Evolutionary conservation across 495 filamentous ascomycete genomes (phyloP).

Genomic region (Trichocladium antarcticum): DNA sequence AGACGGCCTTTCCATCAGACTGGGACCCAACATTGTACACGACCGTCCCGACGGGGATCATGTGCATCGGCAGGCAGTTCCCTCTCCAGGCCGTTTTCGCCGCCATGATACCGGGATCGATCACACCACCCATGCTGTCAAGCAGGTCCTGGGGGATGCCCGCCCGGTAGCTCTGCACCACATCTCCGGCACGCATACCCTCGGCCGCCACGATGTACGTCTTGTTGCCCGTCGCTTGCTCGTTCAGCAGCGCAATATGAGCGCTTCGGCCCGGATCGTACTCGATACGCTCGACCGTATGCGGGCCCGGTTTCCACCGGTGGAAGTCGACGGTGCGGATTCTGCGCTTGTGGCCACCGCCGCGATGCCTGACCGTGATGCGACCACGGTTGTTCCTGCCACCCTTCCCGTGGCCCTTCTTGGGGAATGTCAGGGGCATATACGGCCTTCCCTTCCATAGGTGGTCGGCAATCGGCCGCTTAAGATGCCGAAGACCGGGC

Average conservation of each 20-base stretch:
- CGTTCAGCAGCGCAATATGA: constrained; percentile 78
- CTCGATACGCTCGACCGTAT: constrained; percentile 86
- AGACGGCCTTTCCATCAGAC: constrained; percentile 61
- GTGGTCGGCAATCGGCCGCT: constrained; percentile 87
- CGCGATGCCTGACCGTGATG: constrained; percentile 80
- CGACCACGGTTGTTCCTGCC: constrained; percentile 79
- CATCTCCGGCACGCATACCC: constrained; percentile 83
- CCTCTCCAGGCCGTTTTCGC: constrained; percentile 89
- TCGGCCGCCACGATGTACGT: constrained; percentile 90
- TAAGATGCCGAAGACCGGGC: constrained; percentile 84
- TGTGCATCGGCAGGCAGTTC: constrained; percentile 87
- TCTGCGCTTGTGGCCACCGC: constrained; percentile 80
- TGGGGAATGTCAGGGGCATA: constrained; percentile 71
- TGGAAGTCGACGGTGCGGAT: constrained; percentile 85
- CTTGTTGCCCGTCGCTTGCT: constrained; percentile 54
- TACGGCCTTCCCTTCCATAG: constrained; percentile 86
- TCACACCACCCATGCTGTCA: constrained; percentile 75
- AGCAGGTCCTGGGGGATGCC: constrained; percentile 79
- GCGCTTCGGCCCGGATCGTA: constrained; percentile 88
- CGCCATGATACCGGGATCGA: constrained; percentile 90
- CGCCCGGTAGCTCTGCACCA: constrained; percentile 76
- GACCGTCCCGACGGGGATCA: constrained; percentile 85
- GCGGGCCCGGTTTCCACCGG: constrained; percentile 62
- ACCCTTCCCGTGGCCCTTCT: constrained; percentile 83
- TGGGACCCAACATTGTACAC: constrained; percentile 81